Percentiles rank a stretch among this genome's conserved stretches.
phyloP scores from a whole-genome alignment of 768 basidiomycete genomes.

The Cantharellus anzutake region DNA sequence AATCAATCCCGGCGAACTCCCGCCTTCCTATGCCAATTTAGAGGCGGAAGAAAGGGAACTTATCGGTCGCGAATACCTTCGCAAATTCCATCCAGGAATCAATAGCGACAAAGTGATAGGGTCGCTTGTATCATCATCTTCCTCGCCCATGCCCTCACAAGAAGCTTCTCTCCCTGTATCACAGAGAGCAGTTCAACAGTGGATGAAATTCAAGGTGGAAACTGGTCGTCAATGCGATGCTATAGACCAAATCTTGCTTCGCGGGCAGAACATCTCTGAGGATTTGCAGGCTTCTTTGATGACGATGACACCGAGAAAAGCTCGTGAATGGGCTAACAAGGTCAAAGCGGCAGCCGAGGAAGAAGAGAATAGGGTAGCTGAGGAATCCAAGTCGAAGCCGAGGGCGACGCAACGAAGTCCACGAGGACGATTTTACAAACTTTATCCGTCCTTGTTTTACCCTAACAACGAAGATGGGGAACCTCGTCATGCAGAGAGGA shows the following conservation, averaged over 20 bases:
- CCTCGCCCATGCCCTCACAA: no score
- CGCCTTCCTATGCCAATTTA: slow-evolving; percentile 52
- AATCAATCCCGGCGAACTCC: slow-evolving; percentile 15
- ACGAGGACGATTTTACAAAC: not conserved
- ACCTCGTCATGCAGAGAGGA: not conserved
- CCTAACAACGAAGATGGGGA: not conserved
- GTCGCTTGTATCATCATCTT: not conserved
- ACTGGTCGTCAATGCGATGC: slow-evolving; percentile 59
- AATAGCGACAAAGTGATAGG: not conserved
- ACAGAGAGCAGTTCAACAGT: slow-evolving; percentile 49
- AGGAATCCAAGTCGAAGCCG: not conserved
- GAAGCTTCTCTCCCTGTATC: slow-evolving; percentile 36
- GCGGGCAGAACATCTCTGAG: slow-evolving; percentile 16
- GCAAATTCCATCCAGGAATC: slow-evolving; percentile 49
- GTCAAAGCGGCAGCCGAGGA: not conserved
- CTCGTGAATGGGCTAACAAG: not conserved
- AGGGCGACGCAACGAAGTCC: not conserved
- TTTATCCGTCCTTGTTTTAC: not conserved
- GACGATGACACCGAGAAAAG: not conserved
- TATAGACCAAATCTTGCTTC: slow-evolving; percentile 45
- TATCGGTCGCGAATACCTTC: slow-evolving; percentile 37
- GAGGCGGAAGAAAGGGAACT: slow-evolving; percentile 19
- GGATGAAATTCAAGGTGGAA: slow-evolving; percentile 63
- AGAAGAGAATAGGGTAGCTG: not conserved
- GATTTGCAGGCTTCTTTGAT: not conserved